A percentile compares a stretch with the other conserved stretches of the same genome.
Conservation (phyloP, 805 yeast species). For the Cyberlindnera japonica region DNA sequence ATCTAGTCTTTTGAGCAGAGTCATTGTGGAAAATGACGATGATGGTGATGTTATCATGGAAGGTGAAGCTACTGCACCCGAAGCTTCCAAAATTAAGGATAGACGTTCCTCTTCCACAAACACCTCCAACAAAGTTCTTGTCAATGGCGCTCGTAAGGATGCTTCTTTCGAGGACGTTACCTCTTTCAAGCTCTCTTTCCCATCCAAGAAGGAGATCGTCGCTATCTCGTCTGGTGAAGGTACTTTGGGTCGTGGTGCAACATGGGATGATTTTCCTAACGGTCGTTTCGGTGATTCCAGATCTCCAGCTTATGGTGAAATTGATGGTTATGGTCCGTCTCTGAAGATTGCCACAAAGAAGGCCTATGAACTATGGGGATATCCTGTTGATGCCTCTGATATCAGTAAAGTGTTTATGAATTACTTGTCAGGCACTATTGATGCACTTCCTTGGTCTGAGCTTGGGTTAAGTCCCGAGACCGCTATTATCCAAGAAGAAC, state of each 20-base stretch:
- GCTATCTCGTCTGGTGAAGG: conserved; percentile 86
- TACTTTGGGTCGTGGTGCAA: conserved; percentile 79
- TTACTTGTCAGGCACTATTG: conserved; percentile 71
- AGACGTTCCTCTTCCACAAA: conserved; percentile 25
- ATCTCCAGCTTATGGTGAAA: conserved; percentile 97
- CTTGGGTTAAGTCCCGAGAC: conserved; percentile 84
- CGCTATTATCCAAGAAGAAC: conserved; percentile 85
- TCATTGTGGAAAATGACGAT: conserved; percentile 40
- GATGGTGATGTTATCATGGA: conserved; percentile 24
- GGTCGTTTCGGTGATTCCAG: conserved; percentile 94
- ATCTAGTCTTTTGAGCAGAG: conserved; percentile 49
- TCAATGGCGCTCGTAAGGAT: conserved; percentile 29
- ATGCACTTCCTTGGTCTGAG: conserved; percentile 90
- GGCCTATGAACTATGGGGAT: conserved; percentile 78
- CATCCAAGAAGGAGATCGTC: conserved; percentile 54
- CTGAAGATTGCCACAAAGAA: conserved; percentile 67
- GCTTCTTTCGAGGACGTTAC: conserved; percentile 24
- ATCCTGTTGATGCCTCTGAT: conserved; percentile 58
- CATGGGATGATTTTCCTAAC: conserved; percentile 97
- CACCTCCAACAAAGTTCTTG: conserved; percentile 40
- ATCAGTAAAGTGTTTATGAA: conserved; percentile 62
- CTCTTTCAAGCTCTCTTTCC: conserved; percentile 26
- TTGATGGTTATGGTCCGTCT: conserved; percentile 94
- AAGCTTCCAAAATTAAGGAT: conserved; percentile 6
- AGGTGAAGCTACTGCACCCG: not conserved